Conservation (phyloP, 2,329 filamentous ascomycete genomes). For the Hymenoscyphus fructigenus region DNA sequence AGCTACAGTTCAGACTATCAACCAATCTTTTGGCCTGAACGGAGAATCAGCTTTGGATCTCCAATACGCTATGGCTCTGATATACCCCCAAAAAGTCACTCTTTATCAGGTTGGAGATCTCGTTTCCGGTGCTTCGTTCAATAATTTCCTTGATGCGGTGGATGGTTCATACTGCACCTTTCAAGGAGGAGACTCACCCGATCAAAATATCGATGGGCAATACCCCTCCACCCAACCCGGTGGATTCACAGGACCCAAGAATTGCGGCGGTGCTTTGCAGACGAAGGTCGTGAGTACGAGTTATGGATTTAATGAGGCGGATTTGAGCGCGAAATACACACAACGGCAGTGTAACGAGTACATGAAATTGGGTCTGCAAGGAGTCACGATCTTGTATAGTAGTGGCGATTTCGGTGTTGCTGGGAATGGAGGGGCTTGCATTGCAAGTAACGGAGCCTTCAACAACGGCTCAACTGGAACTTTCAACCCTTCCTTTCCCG, state of each 20-base stretch:
- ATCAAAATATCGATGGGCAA: conserved; percentile 39
- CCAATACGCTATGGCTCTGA: conserved; percentile 47
- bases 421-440: conserved; percentile 41
- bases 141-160: conserved; percentile 41
- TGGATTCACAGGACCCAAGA: conserved; percentile 42
- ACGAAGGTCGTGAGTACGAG: conserved; percentile 56
- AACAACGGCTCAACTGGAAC: conserved; percentile 36
- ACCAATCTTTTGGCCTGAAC: conserved; percentile 43
- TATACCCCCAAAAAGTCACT: conserved; percentile 50
- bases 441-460: conserved; percentile 38
- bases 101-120: conserved; percentile 48
- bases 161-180: conserved; percentile 48
- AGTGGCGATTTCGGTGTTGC: conserved; percentile 51
- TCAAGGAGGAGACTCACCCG: conserved; percentile 41
- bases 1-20: conserved; percentile 37
- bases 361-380: conserved; percentile 55
- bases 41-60: conserved; percentile 40
- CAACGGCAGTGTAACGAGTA: conserved; percentile 55
- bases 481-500: conserved; percentile 50
- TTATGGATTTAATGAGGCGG: conserved; percentile 54
- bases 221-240: conserved; percentile 36
- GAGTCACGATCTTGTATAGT: conserved; percentile 50
- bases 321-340: conserved; percentile 48
- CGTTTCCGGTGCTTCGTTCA: conserved; percentile 29
- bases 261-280: conserved; percentile 45